phyloP scores from a whole-genome alignment of 345 rosid genomes.

The Eucalyptus polybractea region DNA sequence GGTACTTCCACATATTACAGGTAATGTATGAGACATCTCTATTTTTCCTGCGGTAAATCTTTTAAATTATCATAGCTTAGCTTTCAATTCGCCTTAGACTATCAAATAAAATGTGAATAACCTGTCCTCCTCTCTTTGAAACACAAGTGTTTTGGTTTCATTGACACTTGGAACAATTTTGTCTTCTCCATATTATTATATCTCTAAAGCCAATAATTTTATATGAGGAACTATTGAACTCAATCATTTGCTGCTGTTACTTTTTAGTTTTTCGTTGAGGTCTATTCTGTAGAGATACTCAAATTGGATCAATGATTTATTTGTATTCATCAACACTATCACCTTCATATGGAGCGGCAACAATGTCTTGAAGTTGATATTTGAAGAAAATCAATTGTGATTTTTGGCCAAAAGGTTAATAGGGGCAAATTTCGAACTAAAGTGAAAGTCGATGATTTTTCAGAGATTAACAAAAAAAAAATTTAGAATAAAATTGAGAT shows the following conservation, averaged over 20 bases:
- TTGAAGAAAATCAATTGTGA: neutral
- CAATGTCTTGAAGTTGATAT: neutral
- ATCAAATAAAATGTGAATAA: no score
- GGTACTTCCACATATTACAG: no score
- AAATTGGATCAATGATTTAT: no score
- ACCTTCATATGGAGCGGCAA: fast-evolving
- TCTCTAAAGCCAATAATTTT: neutral
- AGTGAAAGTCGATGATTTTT: neutral
- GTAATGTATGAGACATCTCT: neutral
- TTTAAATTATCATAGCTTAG: neutral
- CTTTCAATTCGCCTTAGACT: no score
- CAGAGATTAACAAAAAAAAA: no score
- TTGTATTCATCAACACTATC: neutral
- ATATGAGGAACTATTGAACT: no score
- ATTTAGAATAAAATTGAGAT: no score
- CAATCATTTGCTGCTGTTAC: fast-evolving
- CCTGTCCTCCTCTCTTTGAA: neutral
- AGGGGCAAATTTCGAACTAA: fast-evolving
- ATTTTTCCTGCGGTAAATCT: fast-evolving
- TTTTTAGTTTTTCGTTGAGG: no score
- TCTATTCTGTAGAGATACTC: no score
- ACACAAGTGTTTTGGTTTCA: neutral
- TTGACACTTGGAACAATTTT: neutral
- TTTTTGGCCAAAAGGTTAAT: neutral
- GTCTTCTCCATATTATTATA: neutral